Conservation (phyloP, 345 rosid genomes). For the Crucihimalaya himalaica region DNA sequence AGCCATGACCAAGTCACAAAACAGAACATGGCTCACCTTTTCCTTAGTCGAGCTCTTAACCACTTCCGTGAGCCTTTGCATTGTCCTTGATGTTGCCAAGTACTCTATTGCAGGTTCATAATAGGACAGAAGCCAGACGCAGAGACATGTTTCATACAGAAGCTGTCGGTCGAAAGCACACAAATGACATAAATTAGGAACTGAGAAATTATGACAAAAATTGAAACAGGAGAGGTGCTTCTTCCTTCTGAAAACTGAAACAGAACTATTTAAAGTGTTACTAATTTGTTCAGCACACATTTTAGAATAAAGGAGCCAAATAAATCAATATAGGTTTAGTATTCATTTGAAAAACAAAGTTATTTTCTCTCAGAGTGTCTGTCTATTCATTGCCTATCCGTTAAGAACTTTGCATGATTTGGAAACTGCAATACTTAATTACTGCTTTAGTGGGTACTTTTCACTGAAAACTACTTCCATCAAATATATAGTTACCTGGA, state of each 20-base stretch:
- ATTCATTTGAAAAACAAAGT: conserved; percentile 1
- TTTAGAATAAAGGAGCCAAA: neutral
- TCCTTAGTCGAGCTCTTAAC: conserved; percentile 91
- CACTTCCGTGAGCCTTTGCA: conserved; percentile 77
- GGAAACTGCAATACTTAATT: neutral
- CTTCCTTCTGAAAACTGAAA: conserved; percentile 17
- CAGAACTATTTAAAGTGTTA: neutral
- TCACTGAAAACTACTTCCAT: conserved; percentile 10
- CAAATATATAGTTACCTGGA: conserved; percentile 58
- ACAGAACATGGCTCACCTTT: conserved; percentile 59
- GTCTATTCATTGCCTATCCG: neutral
- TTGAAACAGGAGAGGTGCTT: neutral
- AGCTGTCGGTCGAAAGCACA: conserved; percentile 54
- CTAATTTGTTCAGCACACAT: conserved; percentile 11
- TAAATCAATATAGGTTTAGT: conserved; percentile 15
- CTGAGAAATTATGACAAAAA: conserved; percentile 14
- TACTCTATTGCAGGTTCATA: conserved; percentile 88
- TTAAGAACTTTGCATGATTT: neutral
- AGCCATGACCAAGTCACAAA: conserved; percentile 11
- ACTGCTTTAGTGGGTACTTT: conserved; percentile 13
- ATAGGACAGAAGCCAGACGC: conserved; percentile 90
- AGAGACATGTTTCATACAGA: conserved; percentile 93
- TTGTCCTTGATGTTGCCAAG: conserved; percentile 84
- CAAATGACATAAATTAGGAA: conserved; percentile 21
- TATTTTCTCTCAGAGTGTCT: neutral